Base-by-base conservation (phyloP, 2,329 filamentous ascomycete species). In the Cladorrhinum sp. region DNA sequence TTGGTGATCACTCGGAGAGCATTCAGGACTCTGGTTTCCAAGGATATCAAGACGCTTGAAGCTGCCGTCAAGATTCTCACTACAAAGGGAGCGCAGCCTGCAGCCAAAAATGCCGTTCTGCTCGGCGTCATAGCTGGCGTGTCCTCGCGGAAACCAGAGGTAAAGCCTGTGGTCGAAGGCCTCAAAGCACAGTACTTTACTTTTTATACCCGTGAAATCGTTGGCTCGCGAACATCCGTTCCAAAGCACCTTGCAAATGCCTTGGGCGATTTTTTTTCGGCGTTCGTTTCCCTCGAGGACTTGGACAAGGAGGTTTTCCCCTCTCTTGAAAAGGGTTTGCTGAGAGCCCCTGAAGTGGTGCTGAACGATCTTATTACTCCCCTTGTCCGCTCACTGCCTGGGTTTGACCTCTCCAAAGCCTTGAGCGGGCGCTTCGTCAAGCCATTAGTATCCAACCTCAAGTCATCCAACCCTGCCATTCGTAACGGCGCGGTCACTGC, bases 91-190 rank as follows among this genome's bases (percentile, higher is more conserved):
- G 65, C 83, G 1, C 79, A 86, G 50, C 78, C 89, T 1, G 81
- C 82, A 2, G 81, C 88, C 57, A 90, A 83, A 68, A 89, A 96
- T 77, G 85, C 91, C 12, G 78, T 90, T 9, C 83, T 96, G 62
- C 82, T 99, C 1, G 95, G 95, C 18, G 85, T 96, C 54, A 84
- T 99, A 65, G 91, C 92, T 50, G 93, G 93, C 5, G 93, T 97
- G 8, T 92, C 89, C 70, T 85, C 88, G 45, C 88, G 93, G 57
- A 83, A 93, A 57, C 77, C 83, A 2, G 75, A 82, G 62, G 81
- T 86, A 53, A 89, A 86, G 69, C 75, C 83, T 4, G 74, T 86
- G 27, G 72, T 98, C 53, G 82, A 86, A 60, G 76, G 77, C 50
- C 80, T 85, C 61, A 96, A 93, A 77, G 77, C 84, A 49, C 81